These are phyloP conservation scores for Exophiala oligosperma DNA, from an alignment of 2,329 filamentous ascomycete species.

Conservation along the genomic window DNA sequence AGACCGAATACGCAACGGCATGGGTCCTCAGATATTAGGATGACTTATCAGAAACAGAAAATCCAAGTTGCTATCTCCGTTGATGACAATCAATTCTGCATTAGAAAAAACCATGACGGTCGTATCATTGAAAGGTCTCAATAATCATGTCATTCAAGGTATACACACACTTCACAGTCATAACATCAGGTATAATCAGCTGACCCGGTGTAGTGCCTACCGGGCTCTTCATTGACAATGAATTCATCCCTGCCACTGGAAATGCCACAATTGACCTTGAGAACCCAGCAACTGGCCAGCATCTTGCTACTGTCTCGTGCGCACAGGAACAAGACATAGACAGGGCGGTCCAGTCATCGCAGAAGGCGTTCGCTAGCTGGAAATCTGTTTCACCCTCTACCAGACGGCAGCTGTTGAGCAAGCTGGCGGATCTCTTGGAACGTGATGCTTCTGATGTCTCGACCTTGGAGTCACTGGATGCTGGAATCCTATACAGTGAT, in stretches of 20 bases:
- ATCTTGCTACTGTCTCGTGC: neutral
- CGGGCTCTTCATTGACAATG: neutral
- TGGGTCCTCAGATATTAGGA: no score
- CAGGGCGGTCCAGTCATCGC: neutral
- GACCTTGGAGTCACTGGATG: neutral
- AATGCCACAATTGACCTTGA: neutral
- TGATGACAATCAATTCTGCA: no score
- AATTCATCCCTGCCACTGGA: neutral
- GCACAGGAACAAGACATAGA: neutral
- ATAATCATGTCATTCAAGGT: no score
- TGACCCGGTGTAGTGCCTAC: neutral
- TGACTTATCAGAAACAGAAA: no score
- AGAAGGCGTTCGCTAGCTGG: neutral
- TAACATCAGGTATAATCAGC: neutral
- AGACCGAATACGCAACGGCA: no score
- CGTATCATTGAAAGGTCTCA: no score
- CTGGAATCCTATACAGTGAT: neutral
- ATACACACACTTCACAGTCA: no score
- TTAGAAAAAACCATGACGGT: no score
- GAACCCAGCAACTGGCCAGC: neutral
- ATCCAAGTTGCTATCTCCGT: no score
- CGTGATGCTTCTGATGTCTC: neutral
- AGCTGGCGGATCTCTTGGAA: neutral
- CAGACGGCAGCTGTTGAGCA: neutral
- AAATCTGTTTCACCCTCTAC: neutral